Percentiles rank a stretch among this genome's conserved stretches.
These are phyloP conservation scores for Yarrowia keelungensis DNA, from an alignment of 805 yeast species.

Conservation along the genomic window DNA sequence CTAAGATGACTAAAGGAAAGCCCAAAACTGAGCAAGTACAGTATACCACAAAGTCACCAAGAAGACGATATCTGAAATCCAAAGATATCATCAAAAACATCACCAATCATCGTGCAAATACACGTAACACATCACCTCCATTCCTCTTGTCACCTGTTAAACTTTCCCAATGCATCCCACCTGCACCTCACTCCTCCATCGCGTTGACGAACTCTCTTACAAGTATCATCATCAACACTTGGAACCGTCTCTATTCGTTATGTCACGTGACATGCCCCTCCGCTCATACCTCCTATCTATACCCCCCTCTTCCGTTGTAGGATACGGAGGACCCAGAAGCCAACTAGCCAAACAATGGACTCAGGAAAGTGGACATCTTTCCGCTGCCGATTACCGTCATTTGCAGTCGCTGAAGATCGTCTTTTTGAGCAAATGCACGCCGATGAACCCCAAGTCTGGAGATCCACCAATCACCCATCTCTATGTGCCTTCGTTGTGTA, in stretches of 20 bases:
- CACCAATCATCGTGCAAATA: too few relatives aligned
- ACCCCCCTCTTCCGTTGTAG: neutral
- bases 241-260: too few relatives aligned
- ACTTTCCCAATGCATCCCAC: neutral
- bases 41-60: too few relatives aligned
- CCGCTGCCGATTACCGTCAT: constrained; percentile 13
- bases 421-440: constrained; percentile 13
- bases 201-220: too few relatives aligned
- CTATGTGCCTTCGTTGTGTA: constrained; percentile 14
- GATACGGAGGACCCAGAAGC: constrained; percentile 7
- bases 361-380: constrained; percentile 8
- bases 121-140: too few relatives aligned
- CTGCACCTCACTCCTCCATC: neutral
- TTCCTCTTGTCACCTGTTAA: too few relatives aligned
- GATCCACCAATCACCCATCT: constrained; percentile 5
- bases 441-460: neutral
- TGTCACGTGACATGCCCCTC: neutral
- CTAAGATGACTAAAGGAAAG: too few relatives aligned
- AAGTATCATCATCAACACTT: too few relatives aligned
- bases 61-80: too few relatives aligned
- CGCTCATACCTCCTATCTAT: constrained; percentile 9
- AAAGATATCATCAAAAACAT: too few relatives aligned
- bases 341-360: constrained; percentile 16
- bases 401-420: constrained; percentile 17
- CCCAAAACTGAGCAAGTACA: too few relatives aligned